These are phyloP conservation scores for Corylus americana DNA, from an alignment of 306 rosid species.

Conservation along the genomic window DNA sequence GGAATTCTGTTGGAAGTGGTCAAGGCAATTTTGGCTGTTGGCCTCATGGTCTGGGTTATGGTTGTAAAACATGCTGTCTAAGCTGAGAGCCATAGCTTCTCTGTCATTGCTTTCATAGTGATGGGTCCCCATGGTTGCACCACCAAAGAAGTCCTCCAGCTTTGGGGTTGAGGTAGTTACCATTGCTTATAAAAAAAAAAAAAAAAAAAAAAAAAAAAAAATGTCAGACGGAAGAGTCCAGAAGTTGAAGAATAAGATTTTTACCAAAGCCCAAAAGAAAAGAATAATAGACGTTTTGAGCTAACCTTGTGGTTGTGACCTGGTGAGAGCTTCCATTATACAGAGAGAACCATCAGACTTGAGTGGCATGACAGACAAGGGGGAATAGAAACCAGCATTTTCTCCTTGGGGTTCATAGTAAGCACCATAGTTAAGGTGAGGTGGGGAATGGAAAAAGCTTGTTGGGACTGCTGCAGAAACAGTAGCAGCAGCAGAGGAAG, in stretches of 20 bases:
- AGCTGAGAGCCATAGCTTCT: conserved; percentile 68
- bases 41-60: conserved; percentile 46
- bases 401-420: conserved; percentile 61
- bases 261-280: neutral
- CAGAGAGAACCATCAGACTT: conserved; percentile 81
- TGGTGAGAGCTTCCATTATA: conserved; percentile 62
- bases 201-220: neutral
- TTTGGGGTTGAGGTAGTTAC: conserved; percentile 66
- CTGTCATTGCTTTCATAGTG: conserved; percentile 61
- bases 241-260: neutral
- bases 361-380: conserved; percentile 68
- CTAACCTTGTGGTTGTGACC: conserved; percentile 73
- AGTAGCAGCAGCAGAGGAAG: conserved; percentile 39
- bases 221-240: conserved; percentile 21
- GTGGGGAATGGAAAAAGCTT: conserved; percentile 44
- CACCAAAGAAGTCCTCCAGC: conserved; percentile 83
- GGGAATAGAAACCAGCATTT: conserved; percentile 53
- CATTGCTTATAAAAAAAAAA: conserved; percentile 42
- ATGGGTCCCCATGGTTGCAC: conserved; percentile 67
- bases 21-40: conserved; percentile 37
- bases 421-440: conserved; percentile 55
- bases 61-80: conserved; percentile 57
- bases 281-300: conserved; percentile 16
- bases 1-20: conserved; percentile 36
- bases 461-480: conserved; percentile 35